Conservation (phyloP, 1,284 basidiomycete species). For the Pulveroboletus sp. region DNA sequence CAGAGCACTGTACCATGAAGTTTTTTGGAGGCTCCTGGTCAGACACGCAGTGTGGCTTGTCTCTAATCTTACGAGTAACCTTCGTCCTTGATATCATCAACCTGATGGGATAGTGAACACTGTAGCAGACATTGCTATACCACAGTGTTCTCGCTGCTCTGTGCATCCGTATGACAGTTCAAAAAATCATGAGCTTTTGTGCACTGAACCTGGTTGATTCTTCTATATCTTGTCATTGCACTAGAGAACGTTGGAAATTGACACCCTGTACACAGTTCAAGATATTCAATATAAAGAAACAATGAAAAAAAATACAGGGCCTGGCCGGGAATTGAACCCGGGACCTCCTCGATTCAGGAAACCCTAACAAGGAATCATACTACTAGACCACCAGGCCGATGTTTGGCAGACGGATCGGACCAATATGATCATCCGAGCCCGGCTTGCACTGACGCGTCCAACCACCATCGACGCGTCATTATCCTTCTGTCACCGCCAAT, state of each 20-base stretch:
- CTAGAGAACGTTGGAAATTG: too few species aligned
- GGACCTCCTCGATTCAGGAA: constrained; percentile 65
- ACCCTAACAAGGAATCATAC: constrained; percentile 56
- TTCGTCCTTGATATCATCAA: not conserved
- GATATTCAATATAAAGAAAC: too few species aligned
- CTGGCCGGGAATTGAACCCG: constrained; percentile 84
- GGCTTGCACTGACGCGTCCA: constrained; percentile 28
- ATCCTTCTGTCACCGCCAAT: constrained; percentile 36
- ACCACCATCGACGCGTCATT: constrained; percentile 3
- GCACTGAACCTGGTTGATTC: too few species aligned
- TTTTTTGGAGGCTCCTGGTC: not conserved
- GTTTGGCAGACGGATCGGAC: not conserved
- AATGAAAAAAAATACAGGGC: constrained; percentile 37
- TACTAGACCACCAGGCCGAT: constrained; percentile 52
- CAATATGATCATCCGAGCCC: not conserved
- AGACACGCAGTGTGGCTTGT: not conserved
- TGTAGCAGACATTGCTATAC: too few species aligned
- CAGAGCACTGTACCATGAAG: not conserved
- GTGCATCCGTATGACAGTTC: too few species aligned
- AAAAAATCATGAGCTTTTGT: too few species aligned
- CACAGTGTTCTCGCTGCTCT: too few species aligned
- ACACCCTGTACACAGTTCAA: too few species aligned
- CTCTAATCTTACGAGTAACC: not conserved
- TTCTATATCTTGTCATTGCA: too few species aligned
- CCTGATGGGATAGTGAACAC: too few species aligned